Conservation (phyloP, 2,329 filamentous ascomycete genomes). For the Arthrobotrys sinensis region DNA sequence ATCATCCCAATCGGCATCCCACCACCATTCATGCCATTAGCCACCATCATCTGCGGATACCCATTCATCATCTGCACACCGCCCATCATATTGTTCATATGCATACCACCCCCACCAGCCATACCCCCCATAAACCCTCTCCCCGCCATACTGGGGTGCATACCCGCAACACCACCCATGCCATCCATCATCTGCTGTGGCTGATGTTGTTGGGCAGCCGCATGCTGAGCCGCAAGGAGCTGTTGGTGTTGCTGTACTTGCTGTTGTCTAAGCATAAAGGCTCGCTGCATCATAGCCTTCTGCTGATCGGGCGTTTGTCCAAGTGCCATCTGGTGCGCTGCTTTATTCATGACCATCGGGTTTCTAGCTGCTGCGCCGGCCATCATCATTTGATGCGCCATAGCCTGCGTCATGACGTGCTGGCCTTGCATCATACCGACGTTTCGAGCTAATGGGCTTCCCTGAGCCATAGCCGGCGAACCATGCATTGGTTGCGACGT, state of each 20-base stretch:
- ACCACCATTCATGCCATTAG: constrained; percentile 56
- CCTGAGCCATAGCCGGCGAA: constrained; percentile 56
- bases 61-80: constrained; percentile 56
- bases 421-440: constrained; percentile 48
- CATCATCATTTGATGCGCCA: constrained; percentile 61
- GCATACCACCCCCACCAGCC: constrained; percentile 40
- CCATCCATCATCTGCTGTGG: constrained; percentile 57
- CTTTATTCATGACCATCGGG: constrained; percentile 53
- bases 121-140: constrained; percentile 49
- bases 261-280: constrained; percentile 47
- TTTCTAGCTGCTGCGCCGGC: constrained; percentile 54
- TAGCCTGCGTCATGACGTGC: constrained; percentile 35
- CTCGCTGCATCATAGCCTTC: constrained; percentile 60
- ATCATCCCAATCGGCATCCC: constrained; percentile 57
- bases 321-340: constrained; percentile 23
- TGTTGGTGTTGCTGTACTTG: constrained; percentile 45
- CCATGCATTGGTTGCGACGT: constrained; percentile 52
- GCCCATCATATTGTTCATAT: constrained; percentile 56
- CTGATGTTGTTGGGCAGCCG: constrained; percentile 44
- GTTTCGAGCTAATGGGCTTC: constrained; percentile 49
- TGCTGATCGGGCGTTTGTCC: constrained; percentile 42
- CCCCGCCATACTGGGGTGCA: constrained; percentile 46
- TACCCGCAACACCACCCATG: constrained; percentile 40
- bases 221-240: constrained; percentile 37
- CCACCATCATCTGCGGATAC: constrained; percentile 56